Evolutionary conservation across 148 eudicot species (phyloP).

Genomic region (Hydrangea macrophylla): DNA sequence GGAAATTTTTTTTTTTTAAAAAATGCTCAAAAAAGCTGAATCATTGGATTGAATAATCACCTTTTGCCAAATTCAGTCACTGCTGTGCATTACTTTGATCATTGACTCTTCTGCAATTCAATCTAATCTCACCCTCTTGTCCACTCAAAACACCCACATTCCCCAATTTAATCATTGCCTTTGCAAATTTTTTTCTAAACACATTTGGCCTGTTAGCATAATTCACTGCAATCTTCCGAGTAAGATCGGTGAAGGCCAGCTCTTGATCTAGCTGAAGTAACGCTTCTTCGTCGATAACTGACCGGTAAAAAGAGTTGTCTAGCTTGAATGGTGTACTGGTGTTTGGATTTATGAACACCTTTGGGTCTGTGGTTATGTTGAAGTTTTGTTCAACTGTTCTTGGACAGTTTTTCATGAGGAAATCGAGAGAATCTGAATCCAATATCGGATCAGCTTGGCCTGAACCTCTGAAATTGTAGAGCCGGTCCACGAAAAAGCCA

Average conservation of each 20-base stretch:
- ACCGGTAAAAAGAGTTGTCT: constrained; percentile 11
- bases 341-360: constrained; percentile 4
- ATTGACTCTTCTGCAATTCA: constrained; percentile 23
- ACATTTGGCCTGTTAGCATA: constrained; percentile 11
- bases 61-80: too few species aligned
- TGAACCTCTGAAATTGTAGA: constrained; percentile 21
- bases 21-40: too few species aligned
- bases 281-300: constrained; percentile 10
- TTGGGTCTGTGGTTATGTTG: constrained; percentile 12
- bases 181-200: constrained; percentile 18
- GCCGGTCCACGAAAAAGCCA: constrained; percentile 16
- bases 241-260: constrained; percentile 11
- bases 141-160: constrained; percentile 16
- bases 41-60: too few species aligned
- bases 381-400: not conserved
- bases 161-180: constrained; percentile 22
- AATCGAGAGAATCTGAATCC: not conserved
- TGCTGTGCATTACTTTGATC: too few species aligned
- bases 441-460: constrained; percentile 24
- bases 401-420: constrained; percentile 11
- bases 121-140: constrained; percentile 22
- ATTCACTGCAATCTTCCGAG: not conserved
- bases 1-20: too few species aligned
- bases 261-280: constrained; percentile 20
- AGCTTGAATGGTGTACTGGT: constrained; percentile 18